phyloP scores from a whole-genome alignment of 2,329 filamentous ascomycete genomes.

The Neofusicoccum kwambonambiense region DNA sequence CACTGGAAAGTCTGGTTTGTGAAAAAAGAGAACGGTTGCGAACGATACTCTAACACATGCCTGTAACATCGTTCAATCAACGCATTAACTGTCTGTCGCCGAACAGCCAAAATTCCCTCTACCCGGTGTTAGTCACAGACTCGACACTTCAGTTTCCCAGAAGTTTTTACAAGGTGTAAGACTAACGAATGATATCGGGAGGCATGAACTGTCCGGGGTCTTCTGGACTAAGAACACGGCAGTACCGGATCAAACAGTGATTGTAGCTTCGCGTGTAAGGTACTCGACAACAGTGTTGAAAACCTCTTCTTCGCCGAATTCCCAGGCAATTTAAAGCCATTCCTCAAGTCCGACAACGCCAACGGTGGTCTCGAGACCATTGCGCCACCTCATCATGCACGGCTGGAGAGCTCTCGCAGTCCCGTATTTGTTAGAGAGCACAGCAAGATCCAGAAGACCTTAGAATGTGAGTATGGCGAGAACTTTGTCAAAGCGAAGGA shows the following conservation, averaged over 20 bases:
- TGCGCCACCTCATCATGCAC: conserved; percentile 25
- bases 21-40: too few species aligned
- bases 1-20: too few species aligned
- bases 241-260: too few species aligned
- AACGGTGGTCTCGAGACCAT: conserved; percentile 17
- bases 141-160: too few species aligned
- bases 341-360: conserved; percentile 22
- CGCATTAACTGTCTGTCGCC: too few species aligned
- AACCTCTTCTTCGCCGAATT: not conserved
- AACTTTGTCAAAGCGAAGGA: conserved; percentile 28
- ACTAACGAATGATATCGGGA: not conserved
- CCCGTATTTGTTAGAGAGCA: conserved; percentile 30
- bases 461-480: conserved; percentile 25
- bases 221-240: not conserved
- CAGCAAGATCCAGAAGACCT: conserved; percentile 28
- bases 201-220: not conserved
- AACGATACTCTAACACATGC: too few species aligned
- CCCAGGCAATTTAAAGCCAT: conserved; percentile 24
- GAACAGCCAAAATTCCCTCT: too few species aligned
- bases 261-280: not conserved
- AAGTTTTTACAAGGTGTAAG: not conserved
- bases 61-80: too few species aligned
- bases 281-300: not conserved
- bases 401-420: conserved; percentile 29
- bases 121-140: too few species aligned